Conservation (phyloP, 768 basidiomycete species). For the Pisolithus microcarpus region DNA sequence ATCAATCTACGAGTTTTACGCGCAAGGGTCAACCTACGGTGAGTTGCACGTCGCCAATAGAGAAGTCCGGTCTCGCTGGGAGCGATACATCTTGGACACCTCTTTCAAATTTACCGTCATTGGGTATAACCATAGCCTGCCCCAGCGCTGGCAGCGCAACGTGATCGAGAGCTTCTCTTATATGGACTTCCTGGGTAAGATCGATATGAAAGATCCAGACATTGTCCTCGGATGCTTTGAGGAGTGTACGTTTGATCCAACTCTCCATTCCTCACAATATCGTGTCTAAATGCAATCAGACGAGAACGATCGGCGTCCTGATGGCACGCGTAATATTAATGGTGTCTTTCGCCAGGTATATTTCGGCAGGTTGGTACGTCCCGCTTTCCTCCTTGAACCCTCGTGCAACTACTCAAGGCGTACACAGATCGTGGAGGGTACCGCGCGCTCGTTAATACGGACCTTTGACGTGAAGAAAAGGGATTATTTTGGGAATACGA, state of each 20-base stretch:
- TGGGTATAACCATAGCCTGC: constrained; percentile 68
- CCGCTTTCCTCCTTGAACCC: not conserved
- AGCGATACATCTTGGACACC: constrained; percentile 50
- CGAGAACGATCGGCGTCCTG: constrained; percentile 40
- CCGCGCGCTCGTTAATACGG: constrained; percentile 59
- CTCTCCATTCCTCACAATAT: not conserved
- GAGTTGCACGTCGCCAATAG: constrained; percentile 56
- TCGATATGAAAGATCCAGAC: constrained; percentile 75
- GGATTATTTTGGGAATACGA: constrained; percentile 88
- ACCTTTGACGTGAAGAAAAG: constrained; percentile 87
- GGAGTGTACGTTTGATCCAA: constrained; percentile 57
- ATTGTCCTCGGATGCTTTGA: constrained; percentile 71
- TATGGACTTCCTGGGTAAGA: constrained; percentile 75
- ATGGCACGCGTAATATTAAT: constrained; percentile 50
- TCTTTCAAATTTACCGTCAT: constrained; percentile 79
- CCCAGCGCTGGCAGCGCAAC: constrained; percentile 54
- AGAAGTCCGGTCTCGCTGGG: constrained; percentile 43
- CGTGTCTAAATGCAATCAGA: constrained; percentile 30
- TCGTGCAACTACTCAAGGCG: not conserved
- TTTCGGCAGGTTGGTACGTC: constrained; percentile 81
- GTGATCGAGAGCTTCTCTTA: constrained; percentile 78
- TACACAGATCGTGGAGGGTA: constrained; percentile 49
- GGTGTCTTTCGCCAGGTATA: constrained; percentile 66
- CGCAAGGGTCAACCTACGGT: constrained; percentile 59
- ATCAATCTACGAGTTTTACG: constrained; percentile 74